Evolutionary conservation across 139 green algal species (phyloP).

Genomic region (Tetradesmus lagerheimii): DNA sequence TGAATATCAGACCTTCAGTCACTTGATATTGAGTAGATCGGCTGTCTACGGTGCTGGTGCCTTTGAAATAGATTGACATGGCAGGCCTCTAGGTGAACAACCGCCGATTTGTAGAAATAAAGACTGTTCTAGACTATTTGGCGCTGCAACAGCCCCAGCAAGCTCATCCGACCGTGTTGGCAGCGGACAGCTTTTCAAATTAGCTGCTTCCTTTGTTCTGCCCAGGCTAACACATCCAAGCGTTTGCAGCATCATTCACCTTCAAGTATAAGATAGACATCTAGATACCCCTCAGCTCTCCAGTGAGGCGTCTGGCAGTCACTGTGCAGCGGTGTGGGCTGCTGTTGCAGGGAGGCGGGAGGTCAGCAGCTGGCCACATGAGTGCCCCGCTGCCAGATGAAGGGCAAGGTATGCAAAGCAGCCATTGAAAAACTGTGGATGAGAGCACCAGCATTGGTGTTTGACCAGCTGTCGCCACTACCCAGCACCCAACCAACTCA

Average conservation of each 20-base stretch:
- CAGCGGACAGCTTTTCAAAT: conserved; percentile 3
- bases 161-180: neutral
- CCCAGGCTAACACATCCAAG: neutral
- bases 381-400: neutral
- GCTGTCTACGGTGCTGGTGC: neutral
- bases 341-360: neutral
- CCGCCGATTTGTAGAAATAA: neutral
- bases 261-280: neutral
- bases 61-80: neutral
- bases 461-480: neutral
- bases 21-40: neutral
- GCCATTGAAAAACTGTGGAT: neutral
- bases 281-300: neutral
- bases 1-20: too few species aligned
- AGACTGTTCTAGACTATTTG: neutral
- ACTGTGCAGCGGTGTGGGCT: neutral
- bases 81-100: neutral
- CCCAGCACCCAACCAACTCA: neutral
- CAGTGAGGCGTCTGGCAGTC: neutral
- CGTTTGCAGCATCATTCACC: neutral
- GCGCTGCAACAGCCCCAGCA: neutral
- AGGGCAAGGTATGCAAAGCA: neutral
- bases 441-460: neutral
- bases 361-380: neutral
- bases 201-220: neutral